These are phyloP conservation scores for Trichoderma cornu-damae DNA, from an alignment of 2,329 filamentous ascomycete genomes.

Conservation along the genomic window DNA sequence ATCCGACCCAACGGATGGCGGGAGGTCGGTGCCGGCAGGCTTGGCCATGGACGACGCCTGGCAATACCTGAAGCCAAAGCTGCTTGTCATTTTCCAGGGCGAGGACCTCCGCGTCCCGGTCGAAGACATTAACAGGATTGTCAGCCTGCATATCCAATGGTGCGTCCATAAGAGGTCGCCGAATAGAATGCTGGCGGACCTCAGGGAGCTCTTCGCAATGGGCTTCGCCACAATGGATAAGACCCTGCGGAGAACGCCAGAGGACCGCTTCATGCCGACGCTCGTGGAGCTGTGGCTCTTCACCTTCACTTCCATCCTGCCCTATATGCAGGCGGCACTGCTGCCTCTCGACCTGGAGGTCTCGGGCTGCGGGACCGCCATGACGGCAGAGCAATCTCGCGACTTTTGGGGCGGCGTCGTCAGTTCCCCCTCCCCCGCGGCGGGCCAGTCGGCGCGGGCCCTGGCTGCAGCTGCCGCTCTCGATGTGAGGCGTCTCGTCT, in stretches of 20 bases:
- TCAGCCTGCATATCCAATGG: slow-evolving; percentile 71
- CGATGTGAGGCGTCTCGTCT: slow-evolving; percentile 82
- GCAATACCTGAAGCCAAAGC: slow-evolving; percentile 70
- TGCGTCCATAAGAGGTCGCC: slow-evolving; percentile 70
- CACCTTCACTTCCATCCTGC: slow-evolving; percentile 83
- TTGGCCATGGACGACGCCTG: slow-evolving; percentile 79
- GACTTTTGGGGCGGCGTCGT: slow-evolving; percentile 84
- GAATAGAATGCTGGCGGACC: slow-evolving; percentile 66
- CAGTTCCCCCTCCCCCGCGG: slow-evolving; percentile 32
- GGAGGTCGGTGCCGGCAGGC: slow-evolving; percentile 55
- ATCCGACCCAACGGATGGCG: slow-evolving; percentile 51
- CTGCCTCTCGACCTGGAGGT: slow-evolving; percentile 91
- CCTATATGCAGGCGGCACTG: slow-evolving; percentile 94
- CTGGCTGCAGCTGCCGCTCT: slow-evolving; percentile 54
- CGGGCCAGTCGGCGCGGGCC: slow-evolving; percentile 32
- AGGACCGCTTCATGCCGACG: slow-evolving; percentile 83
- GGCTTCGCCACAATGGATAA: slow-evolving; percentile 85
- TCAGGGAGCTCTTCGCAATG: slow-evolving; percentile 68
- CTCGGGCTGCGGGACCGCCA: slow-evolving; percentile 72
- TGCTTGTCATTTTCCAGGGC: slow-evolving; percentile 74
- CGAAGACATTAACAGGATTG: slow-evolving; percentile 76
- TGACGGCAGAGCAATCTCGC: slow-evolving; percentile 70
- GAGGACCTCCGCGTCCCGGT: slow-evolving; percentile 75
- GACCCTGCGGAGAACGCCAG: slow-evolving; percentile 69
- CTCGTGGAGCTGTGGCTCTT: slow-evolving; percentile 93